Conservation (phyloP, 148 eudicot genomes). For the Fallopia convolvulus region DNA sequence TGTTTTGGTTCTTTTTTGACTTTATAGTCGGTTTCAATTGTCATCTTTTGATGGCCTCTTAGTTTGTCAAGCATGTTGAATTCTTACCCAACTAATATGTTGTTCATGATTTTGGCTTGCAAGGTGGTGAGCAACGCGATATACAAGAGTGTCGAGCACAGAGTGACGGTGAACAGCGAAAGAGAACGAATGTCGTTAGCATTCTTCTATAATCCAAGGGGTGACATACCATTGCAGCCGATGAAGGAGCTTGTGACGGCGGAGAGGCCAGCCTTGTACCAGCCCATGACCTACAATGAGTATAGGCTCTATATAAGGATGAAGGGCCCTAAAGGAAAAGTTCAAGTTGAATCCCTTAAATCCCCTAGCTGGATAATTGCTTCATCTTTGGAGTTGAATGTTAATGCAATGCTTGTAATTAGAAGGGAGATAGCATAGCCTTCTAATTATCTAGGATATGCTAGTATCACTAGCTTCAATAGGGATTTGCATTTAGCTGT, state of each 20-base stretch:
- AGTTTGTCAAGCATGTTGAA: too few species aligned
- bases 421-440: background rate
- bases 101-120: background rate
- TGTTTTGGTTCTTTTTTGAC: too few species aligned
- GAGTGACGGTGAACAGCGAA: slow-evolving; percentile 40
- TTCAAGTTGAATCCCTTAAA: slow-evolving; percentile 55
- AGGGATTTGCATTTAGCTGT: too few species aligned
- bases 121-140: slow-evolving; percentile 50
- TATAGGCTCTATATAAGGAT: slow-evolving; percentile 64
- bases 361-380: slow-evolving; percentile 27
- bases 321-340: slow-evolving; percentile 67
- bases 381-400: background rate
- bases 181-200: slow-evolving; percentile 50
- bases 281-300: slow-evolving; percentile 66
- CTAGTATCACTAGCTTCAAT: background rate
- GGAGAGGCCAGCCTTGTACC: slow-evolving; percentile 51
- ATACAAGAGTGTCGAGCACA: slow-evolving; percentile 59
- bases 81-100: background rate
- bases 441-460: background rate
- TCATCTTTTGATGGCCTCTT: too few species aligned
- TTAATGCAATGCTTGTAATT: background rate
- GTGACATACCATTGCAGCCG: slow-evolving; percentile 54
- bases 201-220: slow-evolving; percentile 72
- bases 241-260: slow-evolving; percentile 42
- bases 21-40: too few species aligned